Percentiles rank a stretch among this genome's conserved stretches.
phyloP scores from a whole-genome alignment of 257 asterid genomes.

The Solanum raphanifolium region DNA sequence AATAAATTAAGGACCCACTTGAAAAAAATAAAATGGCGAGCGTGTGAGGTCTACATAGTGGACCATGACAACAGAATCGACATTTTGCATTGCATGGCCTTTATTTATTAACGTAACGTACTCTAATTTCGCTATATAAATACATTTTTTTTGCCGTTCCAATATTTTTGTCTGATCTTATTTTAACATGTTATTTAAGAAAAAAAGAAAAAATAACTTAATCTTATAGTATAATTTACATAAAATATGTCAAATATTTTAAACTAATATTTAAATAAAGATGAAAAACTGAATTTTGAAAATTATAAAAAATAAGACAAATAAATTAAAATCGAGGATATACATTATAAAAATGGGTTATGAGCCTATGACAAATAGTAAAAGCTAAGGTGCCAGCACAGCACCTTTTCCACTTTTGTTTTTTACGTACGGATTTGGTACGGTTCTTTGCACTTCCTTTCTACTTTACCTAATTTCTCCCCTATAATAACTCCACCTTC shows the following conservation, averaged over 20 bases:
- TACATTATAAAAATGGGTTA: background rate
- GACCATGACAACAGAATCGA: background rate
- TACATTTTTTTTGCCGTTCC: background rate
- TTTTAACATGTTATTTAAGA: background rate
- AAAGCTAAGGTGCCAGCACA: background rate
- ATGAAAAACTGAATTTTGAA: accelerated
- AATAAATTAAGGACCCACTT: background rate
- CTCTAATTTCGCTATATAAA: background rate
- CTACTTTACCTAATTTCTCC: background rate
- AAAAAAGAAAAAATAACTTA: no score
- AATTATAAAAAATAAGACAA: background rate
- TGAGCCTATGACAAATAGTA: background rate
- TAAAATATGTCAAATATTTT: no score
- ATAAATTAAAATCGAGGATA: background rate
- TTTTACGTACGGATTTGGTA: conserved; percentile 3
- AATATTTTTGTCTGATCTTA: background rate
- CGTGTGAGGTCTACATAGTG: background rate
- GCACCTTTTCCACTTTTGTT: background rate
- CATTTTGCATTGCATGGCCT: background rate
- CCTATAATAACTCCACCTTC: background rate
- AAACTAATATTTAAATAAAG: no score
- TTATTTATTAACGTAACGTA: background rate
- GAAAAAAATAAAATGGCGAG: background rate
- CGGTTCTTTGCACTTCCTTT: background rate
- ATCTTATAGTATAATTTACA: no score